phyloP scores from a whole-genome alignment of 352 stramenopile genomes.

The Globisporangium carolinianum region DNA sequence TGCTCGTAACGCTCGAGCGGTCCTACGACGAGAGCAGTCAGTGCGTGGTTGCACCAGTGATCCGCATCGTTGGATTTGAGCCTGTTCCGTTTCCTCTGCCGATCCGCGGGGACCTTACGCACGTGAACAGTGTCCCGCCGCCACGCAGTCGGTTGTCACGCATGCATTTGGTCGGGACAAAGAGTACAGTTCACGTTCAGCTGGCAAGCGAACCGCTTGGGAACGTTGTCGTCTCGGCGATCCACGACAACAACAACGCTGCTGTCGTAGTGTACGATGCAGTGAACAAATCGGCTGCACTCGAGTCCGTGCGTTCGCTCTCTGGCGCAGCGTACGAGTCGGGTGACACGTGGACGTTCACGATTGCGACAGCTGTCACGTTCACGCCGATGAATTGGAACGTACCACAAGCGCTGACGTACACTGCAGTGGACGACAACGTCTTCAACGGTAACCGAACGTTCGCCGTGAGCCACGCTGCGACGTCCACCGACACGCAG shows the following conservation, averaged over 20 bases:
- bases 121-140: constrained; percentile 24
- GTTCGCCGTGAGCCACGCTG: constrained; percentile 26
- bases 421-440: constrained; percentile 59
- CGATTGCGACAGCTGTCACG: constrained; percentile 30
- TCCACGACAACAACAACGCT: constrained; percentile 18
- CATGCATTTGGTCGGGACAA: constrained; percentile 43
- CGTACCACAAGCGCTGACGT: constrained; percentile 36
- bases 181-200: constrained; percentile 23
- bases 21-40: constrained; percentile 42
- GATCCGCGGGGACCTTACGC: constrained; percentile 34
- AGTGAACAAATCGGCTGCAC: constrained; percentile 18
- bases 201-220: constrained; percentile 52
- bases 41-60: constrained; percentile 32
- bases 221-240: constrained; percentile 33
- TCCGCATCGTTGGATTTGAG: constrained; percentile 29
- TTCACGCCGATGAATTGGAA: constrained; percentile 64
- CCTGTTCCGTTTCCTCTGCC: constrained; percentile 38
- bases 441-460: constrained; percentile 42
- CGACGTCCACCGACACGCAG: constrained; percentile 20
- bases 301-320: constrained; percentile 15
- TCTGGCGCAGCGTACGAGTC: constrained; percentile 38
- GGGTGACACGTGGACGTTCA: constrained; percentile 21
- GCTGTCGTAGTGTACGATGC: constrained; percentile 34
- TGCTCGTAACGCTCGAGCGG: constrained; percentile 42
- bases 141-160: constrained; percentile 33